A percentile compares a stretch with the other conserved stretches of the same genome.
Evolutionary conservation across 192 early-diverging fungal species (phyloP).

Genomic region (Coemansia sp.): DNA sequence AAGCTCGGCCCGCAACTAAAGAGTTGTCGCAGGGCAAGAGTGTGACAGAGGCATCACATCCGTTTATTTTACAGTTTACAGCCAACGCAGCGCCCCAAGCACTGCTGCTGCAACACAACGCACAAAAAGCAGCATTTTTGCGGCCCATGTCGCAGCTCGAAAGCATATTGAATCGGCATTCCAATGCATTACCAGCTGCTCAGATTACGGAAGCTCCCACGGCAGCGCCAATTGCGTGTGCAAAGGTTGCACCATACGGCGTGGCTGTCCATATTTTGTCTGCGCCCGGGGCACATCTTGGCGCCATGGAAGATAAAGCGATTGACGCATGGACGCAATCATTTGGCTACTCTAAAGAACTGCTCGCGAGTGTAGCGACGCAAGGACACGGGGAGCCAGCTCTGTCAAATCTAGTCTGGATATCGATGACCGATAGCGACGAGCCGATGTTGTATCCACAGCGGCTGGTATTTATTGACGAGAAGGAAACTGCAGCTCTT

Average conservation of each 20-base stretch:
- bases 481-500: not conserved
- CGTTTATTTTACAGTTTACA: conserved; percentile 11
- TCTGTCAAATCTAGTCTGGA: conserved; percentile 30
- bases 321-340: conserved; percentile 33
- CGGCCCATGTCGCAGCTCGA: conserved; percentile 15
- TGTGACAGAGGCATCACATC: not conserved
- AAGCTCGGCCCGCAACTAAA: no score
- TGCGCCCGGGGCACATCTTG: conserved; percentile 15
- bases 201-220: not conserved
- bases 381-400: not conserved
- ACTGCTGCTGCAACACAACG: conserved; percentile 30
- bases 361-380: conserved; percentile 3
- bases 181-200: not conserved
- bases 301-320: conserved; percentile 19
- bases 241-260: conserved; percentile 37
- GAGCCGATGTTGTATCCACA: conserved; percentile 49
- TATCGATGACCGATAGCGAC: conserved; percentile 9
- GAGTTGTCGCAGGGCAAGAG: not conserved
- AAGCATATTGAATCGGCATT: not conserved
- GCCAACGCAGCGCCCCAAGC: conserved; percentile 12
- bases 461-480: conserved; percentile 29
- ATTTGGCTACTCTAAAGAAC: conserved; percentile 30
- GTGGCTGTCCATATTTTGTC: conserved; percentile 24
- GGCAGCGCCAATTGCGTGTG: conserved; percentile 11
- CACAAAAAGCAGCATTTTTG: conserved; percentile 7